A percentile compares a stretch with the other conserved stretches of the same genome.
Evolutionary conservation across 2,329 filamentous ascomycete species (phyloP).

Genomic region (Fusarium kyushuense): DNA sequence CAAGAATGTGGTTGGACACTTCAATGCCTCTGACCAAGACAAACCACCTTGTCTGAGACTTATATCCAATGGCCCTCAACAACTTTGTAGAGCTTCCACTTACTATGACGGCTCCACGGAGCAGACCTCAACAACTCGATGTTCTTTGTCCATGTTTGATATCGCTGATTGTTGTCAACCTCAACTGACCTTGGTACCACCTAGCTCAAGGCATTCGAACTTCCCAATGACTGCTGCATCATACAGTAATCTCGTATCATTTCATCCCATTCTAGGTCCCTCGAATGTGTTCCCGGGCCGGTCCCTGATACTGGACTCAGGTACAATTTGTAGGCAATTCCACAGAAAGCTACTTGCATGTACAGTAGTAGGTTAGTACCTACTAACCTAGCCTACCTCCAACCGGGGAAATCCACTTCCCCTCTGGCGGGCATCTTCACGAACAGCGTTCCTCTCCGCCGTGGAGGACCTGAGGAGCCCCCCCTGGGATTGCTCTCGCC

Average conservation of each 20-base stretch:
- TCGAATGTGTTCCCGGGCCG: constrained; percentile 35
- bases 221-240: constrained; percentile 32
- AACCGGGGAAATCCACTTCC: constrained; percentile 42
- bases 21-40: not conserved
- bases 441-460: constrained; percentile 38
- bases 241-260: constrained; percentile 29
- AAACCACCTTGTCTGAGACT: not conserved
- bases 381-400: not conserved
- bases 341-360: constrained; percentile 20
- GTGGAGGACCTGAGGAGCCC: constrained; percentile 6
- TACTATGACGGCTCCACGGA: not conserved
- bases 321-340: constrained; percentile 28
- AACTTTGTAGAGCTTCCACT: not conserved
- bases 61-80: not conserved
- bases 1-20: constrained; percentile 15
- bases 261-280: constrained; percentile 31
- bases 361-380: not conserved
- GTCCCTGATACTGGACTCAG: constrained; percentile 20
- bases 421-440: constrained; percentile 33
- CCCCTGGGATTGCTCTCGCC: constrained; percentile 20
- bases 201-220: constrained; percentile 7
- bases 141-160: constrained; percentile 39
- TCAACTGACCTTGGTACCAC: constrained; percentile 46
- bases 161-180: constrained; percentile 33
- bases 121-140: constrained; percentile 7